Base-by-base conservation (phyloP, 2,329 filamentous ascomycete species). In the Uncinocarpus reesii region DNA sequence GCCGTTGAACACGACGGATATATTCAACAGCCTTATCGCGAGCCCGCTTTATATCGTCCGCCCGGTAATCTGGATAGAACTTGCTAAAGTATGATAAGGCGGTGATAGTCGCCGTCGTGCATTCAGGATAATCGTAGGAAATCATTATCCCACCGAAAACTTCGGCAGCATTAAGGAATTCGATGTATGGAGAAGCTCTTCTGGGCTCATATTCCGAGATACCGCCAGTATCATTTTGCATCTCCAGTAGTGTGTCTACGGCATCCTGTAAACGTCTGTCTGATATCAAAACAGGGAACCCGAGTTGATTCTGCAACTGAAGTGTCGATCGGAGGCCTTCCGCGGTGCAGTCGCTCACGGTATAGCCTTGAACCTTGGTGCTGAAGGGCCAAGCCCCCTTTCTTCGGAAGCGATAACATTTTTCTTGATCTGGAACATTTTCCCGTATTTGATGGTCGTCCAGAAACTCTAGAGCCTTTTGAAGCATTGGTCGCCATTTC, bases 141-240 rank as follows among this genome's bases (percentile, higher is more conserved):
- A 98, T 83, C 92, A 98, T 98, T 69, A 98, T 98, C 16, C 82
- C 78, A 11, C 87, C 89, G 65, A 98, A 98, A 0, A 98, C 89
- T 64, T 98, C 92, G 1, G 92, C 92, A 0, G 90, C 90, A 60
- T 98, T 98, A 36, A 98, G 77, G 63, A 81, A 75, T 65, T 98
- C 92, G 56, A 96, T 65, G 56, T 77, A 78, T 56, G 84, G 75
- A 7, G 85, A 83, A 1, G 84, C 90, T 21, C 92, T 80, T 1
- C 83, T 83, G 1, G 78, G 78, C 62, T 98, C 92, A 63, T 98
- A 98, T 13, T 87, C 92, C 0, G 87, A 85, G 61, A 88, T 90
- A 2, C 87, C 92, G 18, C 89, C 89, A 8, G 81, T 84, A 1
- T 74, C 63, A 63, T 95, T 96, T 64, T 96, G 89, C 74, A 95